Base-by-base conservation (phyloP, 148 eudicot species). In the Silene latifolia region DNA sequence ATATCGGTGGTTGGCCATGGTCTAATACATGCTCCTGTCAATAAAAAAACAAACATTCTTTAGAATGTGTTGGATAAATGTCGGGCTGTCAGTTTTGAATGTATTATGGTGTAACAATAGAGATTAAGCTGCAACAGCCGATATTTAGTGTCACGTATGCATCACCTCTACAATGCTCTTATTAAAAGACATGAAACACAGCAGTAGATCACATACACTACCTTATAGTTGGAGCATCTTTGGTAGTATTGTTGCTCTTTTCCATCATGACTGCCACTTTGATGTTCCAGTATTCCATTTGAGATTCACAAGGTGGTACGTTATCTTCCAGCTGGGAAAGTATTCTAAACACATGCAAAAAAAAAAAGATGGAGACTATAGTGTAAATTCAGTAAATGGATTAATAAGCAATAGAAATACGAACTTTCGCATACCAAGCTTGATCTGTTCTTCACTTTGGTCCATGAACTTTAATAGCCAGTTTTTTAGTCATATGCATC, bases 281-380 rank as follows among this genome's bases (percentile, higher is more conserved):
- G 63, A 90, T 92, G 69, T 89, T 88, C 97, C 99, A 90, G 62
- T 80, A 84, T 64, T 90, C 91, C 86, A 92, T 87, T 84, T 95
- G 96, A 70, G 83, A 85, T 82, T 95, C 99, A 81, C 94, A 88
- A 84, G 89, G 96, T 79, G 94, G 82, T 76, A 92, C 82, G 72
- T 90, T 97, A 76, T 95, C 99, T 79, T 92, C 99, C 76, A 95
- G 76, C 72, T 95, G 97, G 64, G 89, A 87, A 81, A 95, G 96
- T 75, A 91, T 89, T 81, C 98, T 95, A 78, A 72, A 67, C 5
- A 47, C 9, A 56, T n/a, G 58, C 61, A n/a, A n/a, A n/a, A 25
- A 74, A 46, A 63, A 39, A 46, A 14, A n/a, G 20, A 46, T 24
- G 18, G 8, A 25, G 1, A 65, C 14, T 67, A 69, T 10, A 76